A percentile compares a stretch with the other conserved stretches of the same genome.
phyloP scores from a whole-genome alignment of 352 stramenopile species.

The Phytopythium sindhum region DNA sequence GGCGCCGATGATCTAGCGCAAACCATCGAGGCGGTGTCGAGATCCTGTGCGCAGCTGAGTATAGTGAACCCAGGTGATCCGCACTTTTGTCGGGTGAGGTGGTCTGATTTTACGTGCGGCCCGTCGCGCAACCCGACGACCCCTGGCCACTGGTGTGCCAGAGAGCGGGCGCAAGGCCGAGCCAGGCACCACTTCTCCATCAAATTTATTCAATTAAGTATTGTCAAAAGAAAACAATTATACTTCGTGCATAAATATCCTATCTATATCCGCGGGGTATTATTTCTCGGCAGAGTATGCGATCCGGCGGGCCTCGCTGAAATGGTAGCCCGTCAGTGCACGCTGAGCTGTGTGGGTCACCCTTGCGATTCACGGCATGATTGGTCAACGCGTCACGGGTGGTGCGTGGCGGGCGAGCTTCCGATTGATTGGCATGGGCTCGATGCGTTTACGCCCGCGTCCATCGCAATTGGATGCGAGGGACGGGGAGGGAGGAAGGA shows the following conservation, averaged over 20 bases:
- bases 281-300: not conserved
- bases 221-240: no score
- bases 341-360: conserved; percentile 2
- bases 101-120: not conserved
- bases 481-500: not conserved
- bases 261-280: not conserved
- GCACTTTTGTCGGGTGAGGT: conserved; percentile 4
- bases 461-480: not conserved
- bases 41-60: not conserved
- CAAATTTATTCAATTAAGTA: no score
- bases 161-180: not conserved
- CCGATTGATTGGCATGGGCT: not conserved
- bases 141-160: not conserved
- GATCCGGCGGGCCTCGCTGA: not conserved
- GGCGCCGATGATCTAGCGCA: not conserved
- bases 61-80: conserved; percentile 3
- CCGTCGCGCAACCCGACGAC: conserved; percentile 1
- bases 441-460: conserved; percentile 1
- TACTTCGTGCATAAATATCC: no score
- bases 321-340: not conserved
- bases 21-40: not conserved
- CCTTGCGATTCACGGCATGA: conserved; percentile 21
- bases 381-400: conserved; percentile 6
- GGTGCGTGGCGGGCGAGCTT: not conserved
- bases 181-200: not conserved